Base-by-base conservation (phyloP, 2,329 filamentous ascomycete species). In the Paracamarosporium sp. region DNA sequence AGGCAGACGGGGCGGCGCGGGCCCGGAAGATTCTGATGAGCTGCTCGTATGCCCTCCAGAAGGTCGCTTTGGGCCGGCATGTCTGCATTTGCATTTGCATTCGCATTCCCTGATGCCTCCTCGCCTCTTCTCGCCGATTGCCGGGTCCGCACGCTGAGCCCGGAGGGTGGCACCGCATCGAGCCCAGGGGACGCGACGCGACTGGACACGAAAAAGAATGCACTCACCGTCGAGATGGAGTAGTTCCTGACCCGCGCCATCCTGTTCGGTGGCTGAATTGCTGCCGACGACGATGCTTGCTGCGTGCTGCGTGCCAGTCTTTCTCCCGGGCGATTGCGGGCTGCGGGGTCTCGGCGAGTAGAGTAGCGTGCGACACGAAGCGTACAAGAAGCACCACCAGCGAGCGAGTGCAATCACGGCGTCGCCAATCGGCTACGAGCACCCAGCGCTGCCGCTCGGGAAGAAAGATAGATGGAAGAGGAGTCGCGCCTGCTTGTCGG, bases 221-320 rank as follows among this genome's bases (percentile, higher is more conserved):
- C 55, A 72, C 74, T 72, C 65, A 76, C 74, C 56, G 69, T 73
- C 6, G 70, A 74, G 24, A 76, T 75, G 15, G 71, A 74, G 57
- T 76, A 76, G 55, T 71, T 76, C 54, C 73, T 67, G 50, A 69
- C 62, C 40, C 69, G 68, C 48, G 68, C 59, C 69, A 73, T 74
- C 20, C 12, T 48, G 36, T 31, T 6, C 17, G 27, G 36, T 15
- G 27, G 27, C 22, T n/a, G 28, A 30, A 9, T 3, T 15, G 20
- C 22, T 20, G 41, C 12, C 25, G 50, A 27, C 31, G 17, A 25
- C 28, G 36, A 22, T 38, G 45, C 31, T 27, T 33, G 33, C 27
- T 22, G 17, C 17, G n/a, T 52, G 22, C 24, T 20, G 13, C 4
- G 28, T 11, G 20, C 47, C 38, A 5, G 30, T 24, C 15, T 22